These are phyloP conservation scores for Penicillium atrosanguineum DNA, from an alignment of 495 filamentous ascomycete genomes.

Conservation along the genomic window DNA sequence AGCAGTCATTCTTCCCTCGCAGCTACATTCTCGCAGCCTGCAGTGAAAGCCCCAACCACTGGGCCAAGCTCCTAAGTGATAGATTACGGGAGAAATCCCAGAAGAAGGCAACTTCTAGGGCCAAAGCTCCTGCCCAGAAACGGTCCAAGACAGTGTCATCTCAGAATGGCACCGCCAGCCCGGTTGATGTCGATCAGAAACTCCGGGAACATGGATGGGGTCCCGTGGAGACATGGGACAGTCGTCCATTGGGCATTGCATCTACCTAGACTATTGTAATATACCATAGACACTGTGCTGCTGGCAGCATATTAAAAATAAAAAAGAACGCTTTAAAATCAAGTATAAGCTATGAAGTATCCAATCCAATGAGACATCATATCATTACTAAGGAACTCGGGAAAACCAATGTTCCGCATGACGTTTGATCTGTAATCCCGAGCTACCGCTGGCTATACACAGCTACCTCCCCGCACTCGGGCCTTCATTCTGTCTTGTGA, in stretches of 20 bases:
- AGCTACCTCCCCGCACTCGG: slow-evolving; percentile 15
- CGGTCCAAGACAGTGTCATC: not conserved
- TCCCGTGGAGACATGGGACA: slow-evolving; percentile 31
- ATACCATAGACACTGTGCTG: not conserved
- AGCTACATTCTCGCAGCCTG: slow-evolving; percentile 37
- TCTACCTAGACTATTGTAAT: slow-evolving; percentile 8
- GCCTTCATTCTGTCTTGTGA: slow-evolving; percentile 18
- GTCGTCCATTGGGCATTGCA: slow-evolving; percentile 34
- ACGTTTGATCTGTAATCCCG: slow-evolving; percentile 24
- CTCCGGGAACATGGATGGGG: slow-evolving; percentile 36
- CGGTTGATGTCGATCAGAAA: slow-evolving; percentile 12
- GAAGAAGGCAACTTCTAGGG: not conserved
- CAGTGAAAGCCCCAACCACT: slow-evolving; percentile 30
- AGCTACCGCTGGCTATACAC: not conserved
- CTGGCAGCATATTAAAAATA: not conserved
- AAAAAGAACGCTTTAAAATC: not conserved
- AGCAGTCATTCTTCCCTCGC: slow-evolving; percentile 26
- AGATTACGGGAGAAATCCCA: slow-evolving; percentile 9
- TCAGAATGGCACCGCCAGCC: not conserved
- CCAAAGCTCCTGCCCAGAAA: not conserved
- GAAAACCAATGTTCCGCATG: slow-evolving; percentile 21
- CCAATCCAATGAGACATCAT: slow-evolving; percentile 15
- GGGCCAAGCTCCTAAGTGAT: slow-evolving; percentile 27
- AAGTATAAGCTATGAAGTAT: not conserved
- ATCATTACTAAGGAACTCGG: slow-evolving; percentile 13